These are phyloP conservation scores for Blumeriella jaapii DNA, from an alignment of 2,329 filamentous ascomycete species.

Conservation along the genomic window DNA sequence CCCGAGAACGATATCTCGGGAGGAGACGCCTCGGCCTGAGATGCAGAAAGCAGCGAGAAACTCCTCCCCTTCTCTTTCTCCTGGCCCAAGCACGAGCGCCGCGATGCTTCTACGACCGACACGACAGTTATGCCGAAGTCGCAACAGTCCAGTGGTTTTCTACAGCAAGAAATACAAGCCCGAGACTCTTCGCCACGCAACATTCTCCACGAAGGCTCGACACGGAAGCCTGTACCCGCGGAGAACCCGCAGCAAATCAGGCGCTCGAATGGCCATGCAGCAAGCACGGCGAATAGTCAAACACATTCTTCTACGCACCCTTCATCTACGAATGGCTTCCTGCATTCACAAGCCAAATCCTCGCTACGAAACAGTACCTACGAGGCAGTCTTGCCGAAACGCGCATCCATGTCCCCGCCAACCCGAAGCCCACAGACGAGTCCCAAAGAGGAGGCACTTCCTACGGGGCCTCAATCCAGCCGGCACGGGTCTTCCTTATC, in stretches of 20 bases:
- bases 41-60: too few species aligned
- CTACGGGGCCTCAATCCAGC: not conserved
- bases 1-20: too few species aligned
- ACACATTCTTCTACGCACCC: not conserved
- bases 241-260: not conserved
- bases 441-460: not conserved
- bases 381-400: not conserved
- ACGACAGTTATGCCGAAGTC: not conserved
- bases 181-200: slow-evolving; percentile 1
- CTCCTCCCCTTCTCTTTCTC: slow-evolving; percentile 1
- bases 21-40: too few species aligned
- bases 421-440: not conserved
- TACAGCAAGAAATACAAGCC: slow-evolving; percentile 1
- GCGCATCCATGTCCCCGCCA: not conserved
- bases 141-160: slow-evolving; percentile 4
- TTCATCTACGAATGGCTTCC: not conserved
- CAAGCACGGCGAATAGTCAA: not conserved
- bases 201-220: not conserved
- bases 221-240: not conserved
- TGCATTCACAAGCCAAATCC: not conserved
- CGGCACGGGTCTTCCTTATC: not conserved
- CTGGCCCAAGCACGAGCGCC: not conserved
- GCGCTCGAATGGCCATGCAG: not conserved
- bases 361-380: not conserved
- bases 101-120: not conserved